A percentile compares a stretch with the other conserved stretches of the same genome.
Conservation (phyloP, 495 filamentous ascomycete genomes). For the Tuber umbilicatum region DNA sequence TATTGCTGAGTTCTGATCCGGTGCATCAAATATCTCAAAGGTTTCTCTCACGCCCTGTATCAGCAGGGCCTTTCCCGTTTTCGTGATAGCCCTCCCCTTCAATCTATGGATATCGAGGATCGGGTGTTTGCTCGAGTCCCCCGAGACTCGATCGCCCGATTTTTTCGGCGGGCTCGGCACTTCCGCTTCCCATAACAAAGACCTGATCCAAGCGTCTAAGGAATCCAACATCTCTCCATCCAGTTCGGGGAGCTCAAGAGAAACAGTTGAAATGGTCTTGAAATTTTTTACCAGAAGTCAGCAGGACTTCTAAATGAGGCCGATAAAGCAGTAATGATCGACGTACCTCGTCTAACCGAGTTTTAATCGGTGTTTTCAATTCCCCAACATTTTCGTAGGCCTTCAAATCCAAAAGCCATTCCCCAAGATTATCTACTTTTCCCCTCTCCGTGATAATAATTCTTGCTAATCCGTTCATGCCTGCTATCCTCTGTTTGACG, state of each 20-base stretch:
- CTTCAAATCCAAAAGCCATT: conserved; percentile 79
- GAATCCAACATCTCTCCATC: conserved; percentile 48
- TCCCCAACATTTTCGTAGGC: conserved; percentile 77
- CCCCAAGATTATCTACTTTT: conserved; percentile 69
- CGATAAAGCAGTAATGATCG: background rate
- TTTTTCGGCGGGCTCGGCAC: conserved; percentile 48
- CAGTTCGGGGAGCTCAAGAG: conserved; percentile 58
- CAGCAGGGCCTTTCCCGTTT: conserved; percentile 61
- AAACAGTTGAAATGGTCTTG: conserved; percentile 81
- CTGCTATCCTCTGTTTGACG: conserved; percentile 60
- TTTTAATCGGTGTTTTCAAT: conserved; percentile 66
- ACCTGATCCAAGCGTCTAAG: conserved; percentile 77
- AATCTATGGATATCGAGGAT: conserved; percentile 72
- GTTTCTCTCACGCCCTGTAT: conserved; percentile 89
- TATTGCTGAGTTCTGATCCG: conserved; percentile 38
- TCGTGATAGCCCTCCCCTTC: conserved; percentile 65
- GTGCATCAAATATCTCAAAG: conserved; percentile 77
- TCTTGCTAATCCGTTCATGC: conserved; percentile 86
- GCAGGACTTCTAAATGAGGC: background rate
- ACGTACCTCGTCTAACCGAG: conserved; percentile 71
- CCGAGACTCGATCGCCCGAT: conserved; percentile 14
- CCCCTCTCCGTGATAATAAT: conserved; percentile 75
- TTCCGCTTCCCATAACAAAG: conserved; percentile 70
- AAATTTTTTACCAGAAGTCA: background rate
- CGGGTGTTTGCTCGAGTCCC: conserved; percentile 11